phyloP scores from a whole-genome alignment of 306 rosid species.

The Cicer judaicum region DNA sequence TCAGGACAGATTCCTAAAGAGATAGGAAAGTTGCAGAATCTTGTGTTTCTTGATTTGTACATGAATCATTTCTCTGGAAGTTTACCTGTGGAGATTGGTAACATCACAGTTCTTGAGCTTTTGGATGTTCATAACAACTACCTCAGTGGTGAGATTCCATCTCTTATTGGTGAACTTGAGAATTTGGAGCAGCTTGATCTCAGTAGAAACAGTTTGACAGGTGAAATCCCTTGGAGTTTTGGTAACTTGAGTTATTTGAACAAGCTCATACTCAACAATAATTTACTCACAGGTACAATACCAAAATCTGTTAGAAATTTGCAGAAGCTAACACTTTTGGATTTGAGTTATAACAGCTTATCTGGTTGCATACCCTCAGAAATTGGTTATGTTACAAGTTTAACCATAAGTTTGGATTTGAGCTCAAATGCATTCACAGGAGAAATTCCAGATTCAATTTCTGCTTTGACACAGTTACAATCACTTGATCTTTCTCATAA shows the following conservation, averaged over 20 bases:
- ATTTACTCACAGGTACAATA: slow-evolving; percentile 71
- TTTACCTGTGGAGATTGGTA: slow-evolving; percentile 80
- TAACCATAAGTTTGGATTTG: slow-evolving; percentile 87
- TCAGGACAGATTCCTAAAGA: slow-evolving; percentile 86
- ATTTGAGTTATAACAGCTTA: slow-evolving; percentile 85
- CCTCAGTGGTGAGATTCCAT: slow-evolving; percentile 76
- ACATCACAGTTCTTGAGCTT: slow-evolving; percentile 87
- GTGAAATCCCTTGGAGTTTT: slow-evolving; percentile 80
- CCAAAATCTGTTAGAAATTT: slow-evolving; percentile 73
- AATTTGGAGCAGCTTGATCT: slow-evolving; percentile 96
- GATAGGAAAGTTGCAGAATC: slow-evolving; percentile 84
- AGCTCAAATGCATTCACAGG: slow-evolving; percentile 77
- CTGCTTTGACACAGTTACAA: slow-evolving; percentile 74
- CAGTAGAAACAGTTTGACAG: slow-evolving; percentile 79
- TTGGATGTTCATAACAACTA: slow-evolving; percentile 85
- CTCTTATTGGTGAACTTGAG: slow-evolving; percentile 75
- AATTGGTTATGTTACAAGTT: slow-evolving; percentile 82
- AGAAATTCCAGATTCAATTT: slow-evolving; percentile 77
- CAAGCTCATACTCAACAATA: slow-evolving; percentile 87
- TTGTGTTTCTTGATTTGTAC: slow-evolving; percentile 91
- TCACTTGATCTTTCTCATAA: slow-evolving; percentile 90
- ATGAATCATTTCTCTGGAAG: slow-evolving; percentile 87
- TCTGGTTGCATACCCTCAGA: slow-evolving; percentile 78
- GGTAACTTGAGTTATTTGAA: slow-evolving; percentile 92
- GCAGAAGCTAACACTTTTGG: slow-evolving; percentile 83